Evolutionary conservation across 139 green algal species (phyloP), one percentile per base, ranked within the genome.

Genomic region (Chlorella sorokiniana): DNA sequence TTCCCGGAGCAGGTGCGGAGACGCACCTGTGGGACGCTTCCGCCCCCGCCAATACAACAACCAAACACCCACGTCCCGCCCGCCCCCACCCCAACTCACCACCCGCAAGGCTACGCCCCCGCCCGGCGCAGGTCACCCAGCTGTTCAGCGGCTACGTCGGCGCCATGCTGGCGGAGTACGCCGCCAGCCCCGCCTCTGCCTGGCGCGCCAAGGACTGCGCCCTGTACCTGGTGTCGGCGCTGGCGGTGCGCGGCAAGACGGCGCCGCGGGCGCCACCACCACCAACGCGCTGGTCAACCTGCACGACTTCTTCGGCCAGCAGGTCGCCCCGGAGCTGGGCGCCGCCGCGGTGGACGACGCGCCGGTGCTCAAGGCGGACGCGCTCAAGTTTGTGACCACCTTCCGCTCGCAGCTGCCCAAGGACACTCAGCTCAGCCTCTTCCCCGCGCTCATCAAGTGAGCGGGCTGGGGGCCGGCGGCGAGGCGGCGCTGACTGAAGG

Each of bases 181-280:
- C 81, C 0, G 48, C 78, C 25, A 87, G 90, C 68, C 93, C 95
- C 8, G 77, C 54, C 0, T 42, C 68, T 61, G 90, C 89, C 83
- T 98, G 94, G 94, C 91, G 91, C 42, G 91, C 93, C 69, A 99
- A 99, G 89, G 97, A 99, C 89, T 95, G 89, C 67, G 97, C 97
- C 1, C 90, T 99, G 22, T 98, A 96, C 85, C 92, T 99, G 72
- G 95, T 99, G 22, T 87, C 96, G 27, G 95, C 97, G 40, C 87
- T 99, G 9, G 92, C 96, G 20, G 94, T 97, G 61, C 89, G 88
- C 22, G 93, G 92, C 62, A 95, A 94, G 73, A 98, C 94, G 22
- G 91, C 88, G 20, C 92, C 91, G 78, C 88, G 4, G 97, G 97
- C 33, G 97, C 96, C 18, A 98, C 95, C 31, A 88, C 84, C 59